phyloP scores from a whole-genome alignment of 352 stramenopile species.

The Aphanomyces cochlioides region DNA sequence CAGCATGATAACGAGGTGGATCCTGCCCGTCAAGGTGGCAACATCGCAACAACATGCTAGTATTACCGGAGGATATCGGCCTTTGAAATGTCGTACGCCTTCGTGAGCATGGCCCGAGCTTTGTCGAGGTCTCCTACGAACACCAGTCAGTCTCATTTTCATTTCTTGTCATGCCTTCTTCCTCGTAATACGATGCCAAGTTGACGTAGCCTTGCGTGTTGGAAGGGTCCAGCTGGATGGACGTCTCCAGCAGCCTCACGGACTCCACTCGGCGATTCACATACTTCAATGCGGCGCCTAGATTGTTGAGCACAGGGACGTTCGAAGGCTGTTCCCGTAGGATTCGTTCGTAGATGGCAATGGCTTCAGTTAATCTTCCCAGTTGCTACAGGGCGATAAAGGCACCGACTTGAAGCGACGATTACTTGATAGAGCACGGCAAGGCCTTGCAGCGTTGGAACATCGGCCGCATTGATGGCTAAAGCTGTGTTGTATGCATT shows the following conservation, averaged over 20 bases:
- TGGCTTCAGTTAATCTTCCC: constrained; percentile 4
- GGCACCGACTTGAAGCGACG: background rate
- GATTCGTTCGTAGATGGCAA: constrained; percentile 9
- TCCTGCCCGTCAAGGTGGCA: background rate
- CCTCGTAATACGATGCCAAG: constrained; percentile 22
- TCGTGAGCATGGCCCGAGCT: background rate
- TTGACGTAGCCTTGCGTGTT: constrained; percentile 18
- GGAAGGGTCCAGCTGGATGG: constrained; percentile 7
- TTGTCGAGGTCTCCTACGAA: constrained; percentile 10
- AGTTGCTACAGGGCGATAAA: background rate
- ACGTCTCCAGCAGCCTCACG: background rate
- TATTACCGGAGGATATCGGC: constrained; percentile 20
- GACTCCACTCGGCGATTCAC: background rate
- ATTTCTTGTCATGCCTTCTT: background rate
- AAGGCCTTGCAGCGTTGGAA: background rate
- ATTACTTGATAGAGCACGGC: constrained; percentile 12
- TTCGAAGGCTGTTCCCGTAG: background rate
- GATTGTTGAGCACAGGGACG: constrained; percentile 23
- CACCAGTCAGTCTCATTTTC: background rate
- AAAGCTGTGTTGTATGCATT: background rate
- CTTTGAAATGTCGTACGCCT: constrained; percentile 6
- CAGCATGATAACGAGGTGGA: constrained; percentile 1
- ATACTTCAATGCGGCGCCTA: constrained; percentile 18
- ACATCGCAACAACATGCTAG: constrained; percentile 4
- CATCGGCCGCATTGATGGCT: background rate